Evolutionary conservation across 176 grass and related monocot species (phyloP).

Genomic region (Ampelocalamus luodianensis): DNA sequence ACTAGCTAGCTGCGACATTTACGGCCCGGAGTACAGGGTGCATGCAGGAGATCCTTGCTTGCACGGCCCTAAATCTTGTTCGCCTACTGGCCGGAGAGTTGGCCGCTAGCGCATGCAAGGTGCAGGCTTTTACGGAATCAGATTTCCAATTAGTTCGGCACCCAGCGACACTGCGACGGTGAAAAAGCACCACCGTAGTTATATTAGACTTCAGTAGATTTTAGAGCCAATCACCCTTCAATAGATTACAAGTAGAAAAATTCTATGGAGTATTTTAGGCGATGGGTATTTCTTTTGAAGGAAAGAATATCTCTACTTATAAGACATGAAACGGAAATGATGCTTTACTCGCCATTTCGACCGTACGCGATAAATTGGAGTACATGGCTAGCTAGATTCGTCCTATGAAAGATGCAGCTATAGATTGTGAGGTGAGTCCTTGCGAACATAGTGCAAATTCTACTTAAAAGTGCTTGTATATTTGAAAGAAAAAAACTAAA

Average conservation of each 20-base stretch:
- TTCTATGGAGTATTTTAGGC: not conserved
- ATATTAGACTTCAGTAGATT: too few species aligned
- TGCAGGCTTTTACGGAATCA: not conserved
- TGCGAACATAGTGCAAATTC: too few species aligned
- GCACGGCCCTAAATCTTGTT: not conserved
- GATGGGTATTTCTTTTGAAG: not conserved
- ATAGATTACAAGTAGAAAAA: too few species aligned
- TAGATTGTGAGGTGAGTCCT: too few species aligned
- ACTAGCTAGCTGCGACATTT: not conserved
- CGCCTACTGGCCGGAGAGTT: not conserved
- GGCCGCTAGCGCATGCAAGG: not conserved
- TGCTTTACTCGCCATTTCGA: not conserved
- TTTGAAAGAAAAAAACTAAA: too few species aligned
- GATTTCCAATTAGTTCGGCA: not conserved
- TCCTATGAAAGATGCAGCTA: not conserved
- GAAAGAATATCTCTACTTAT: not conserved
- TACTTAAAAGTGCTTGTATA: too few species aligned
- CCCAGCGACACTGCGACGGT: not conserved
- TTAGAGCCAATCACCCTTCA: too few species aligned
- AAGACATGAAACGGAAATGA: not conserved
- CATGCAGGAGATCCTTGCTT: not conserved
- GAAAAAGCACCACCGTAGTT: not conserved
- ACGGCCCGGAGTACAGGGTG: not conserved
- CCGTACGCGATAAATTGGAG: not conserved
- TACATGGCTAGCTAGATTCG: not conserved